Conservation (phyloP, 2,329 filamentous ascomycete genomes). For the Leptographium procerum region DNA sequence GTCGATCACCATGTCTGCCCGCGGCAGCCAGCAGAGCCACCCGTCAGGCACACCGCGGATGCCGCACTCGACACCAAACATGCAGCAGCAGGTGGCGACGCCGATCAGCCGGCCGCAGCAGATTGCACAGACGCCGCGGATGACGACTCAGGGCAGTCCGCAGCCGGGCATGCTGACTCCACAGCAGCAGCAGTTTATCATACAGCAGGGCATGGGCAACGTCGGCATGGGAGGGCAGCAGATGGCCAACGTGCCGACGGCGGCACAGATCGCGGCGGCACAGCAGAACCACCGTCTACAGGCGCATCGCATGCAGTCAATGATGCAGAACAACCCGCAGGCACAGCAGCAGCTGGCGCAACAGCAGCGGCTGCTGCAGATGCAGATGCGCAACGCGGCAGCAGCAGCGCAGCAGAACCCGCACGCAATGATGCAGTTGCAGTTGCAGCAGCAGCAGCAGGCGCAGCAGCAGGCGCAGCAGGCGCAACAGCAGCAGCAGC, state of each 20-base stretch:
- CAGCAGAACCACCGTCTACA: conserved; percentile 37
- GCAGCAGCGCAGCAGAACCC: conserved; percentile 17
- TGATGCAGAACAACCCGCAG: conserved; percentile 26
- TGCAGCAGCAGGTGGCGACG: conserved; percentile 39
- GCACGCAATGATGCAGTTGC: conserved; percentile 20
- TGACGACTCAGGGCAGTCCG: conserved; percentile 39
- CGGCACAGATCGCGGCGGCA: conserved; percentile 32
- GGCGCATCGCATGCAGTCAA: conserved; percentile 16
- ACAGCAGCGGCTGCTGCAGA: conserved; percentile 22
- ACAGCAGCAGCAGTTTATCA: conserved; percentile 43
- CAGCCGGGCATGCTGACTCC: conserved; percentile 43
- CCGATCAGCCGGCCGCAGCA: conserved; percentile 39
- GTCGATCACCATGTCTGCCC: conserved; percentile 50
- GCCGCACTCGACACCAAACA: conserved; percentile 49
- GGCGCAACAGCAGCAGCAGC: conserved; percentile 19
- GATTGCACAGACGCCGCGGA: conserved; percentile 46
- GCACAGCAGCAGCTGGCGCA: conserved; percentile 18
- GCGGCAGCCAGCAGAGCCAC: conserved; percentile 57
- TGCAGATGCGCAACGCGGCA: conserved; percentile 20
- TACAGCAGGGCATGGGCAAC: conserved; percentile 27
- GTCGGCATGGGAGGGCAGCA: conserved; percentile 28
- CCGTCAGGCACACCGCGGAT: conserved; percentile 51
- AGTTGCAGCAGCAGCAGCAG: conserved; percentile 19
- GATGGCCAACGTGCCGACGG: conserved; percentile 18
- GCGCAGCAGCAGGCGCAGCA: conserved; percentile 24